Percentiles rank a stretch among this genome's conserved stretches.
Evolutionary conservation across 768 basidiomycete species (phyloP).

Genomic region (Hortiboletus flavorubellus): DNA sequence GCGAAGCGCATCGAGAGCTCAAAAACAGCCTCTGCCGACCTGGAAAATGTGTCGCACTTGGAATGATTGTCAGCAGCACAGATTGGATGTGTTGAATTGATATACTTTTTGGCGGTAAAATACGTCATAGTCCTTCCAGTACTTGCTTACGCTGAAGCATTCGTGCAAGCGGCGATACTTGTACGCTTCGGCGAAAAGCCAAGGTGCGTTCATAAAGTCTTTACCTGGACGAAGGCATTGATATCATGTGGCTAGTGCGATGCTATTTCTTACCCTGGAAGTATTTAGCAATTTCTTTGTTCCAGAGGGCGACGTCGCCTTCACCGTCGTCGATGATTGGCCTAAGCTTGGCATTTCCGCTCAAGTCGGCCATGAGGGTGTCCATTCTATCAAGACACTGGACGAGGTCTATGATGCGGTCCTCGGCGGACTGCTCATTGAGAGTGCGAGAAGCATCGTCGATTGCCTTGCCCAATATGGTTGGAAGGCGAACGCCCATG

Average conservation of each 20-base stretch:
- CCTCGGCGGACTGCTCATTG: constrained; percentile 81
- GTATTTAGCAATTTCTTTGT: constrained; percentile 93
- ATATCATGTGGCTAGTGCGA: background rate
- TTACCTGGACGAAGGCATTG: constrained; percentile 47
- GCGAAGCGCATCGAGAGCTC: constrained; percentile 91
- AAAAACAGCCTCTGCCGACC: constrained; percentile 88
- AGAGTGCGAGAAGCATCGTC: constrained; percentile 88
- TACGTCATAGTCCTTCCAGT: constrained; percentile 89
- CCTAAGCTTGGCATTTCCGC: constrained; percentile 76
- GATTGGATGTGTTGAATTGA: background rate
- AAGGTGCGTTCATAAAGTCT: constrained; percentile 94
- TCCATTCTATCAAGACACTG: constrained; percentile 89
- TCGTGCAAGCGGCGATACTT: constrained; percentile 90
- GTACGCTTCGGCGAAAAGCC: constrained; percentile 95
- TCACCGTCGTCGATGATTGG: constrained; percentile 90
- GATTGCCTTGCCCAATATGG: constrained; percentile 93
- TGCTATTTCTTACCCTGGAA: constrained; percentile 64
- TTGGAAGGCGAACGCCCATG: constrained; percentile 94
- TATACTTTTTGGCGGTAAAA: constrained; percentile 91
- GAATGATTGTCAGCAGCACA: constrained; percentile 5
- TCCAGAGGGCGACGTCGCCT: constrained; percentile 93
- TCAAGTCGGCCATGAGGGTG: constrained; percentile 81
- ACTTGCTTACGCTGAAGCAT: constrained; percentile 88
- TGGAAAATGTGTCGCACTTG: constrained; percentile 92
- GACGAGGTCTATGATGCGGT: constrained; percentile 79